Evolutionary conservation across 2,329 filamentous ascomycete genomes (phyloP), one percentile per base, ranked within the genome.

Genomic region (Scytalidium lignicola): DNA sequence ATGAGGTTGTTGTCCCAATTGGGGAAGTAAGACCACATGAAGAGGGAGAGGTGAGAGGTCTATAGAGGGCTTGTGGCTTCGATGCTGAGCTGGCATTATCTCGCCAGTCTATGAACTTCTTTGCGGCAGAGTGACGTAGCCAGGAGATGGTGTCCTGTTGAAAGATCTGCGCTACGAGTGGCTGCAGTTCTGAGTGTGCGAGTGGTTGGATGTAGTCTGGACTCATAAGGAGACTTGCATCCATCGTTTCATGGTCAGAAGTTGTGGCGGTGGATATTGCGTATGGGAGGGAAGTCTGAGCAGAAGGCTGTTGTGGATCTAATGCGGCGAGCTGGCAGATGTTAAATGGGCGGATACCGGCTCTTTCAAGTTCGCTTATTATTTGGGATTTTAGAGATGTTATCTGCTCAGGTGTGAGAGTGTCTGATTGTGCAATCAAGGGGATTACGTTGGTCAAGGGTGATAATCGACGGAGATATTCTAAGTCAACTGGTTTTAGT

Each of bases 181-280:
- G 67, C 4, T 67, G 61, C 2, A 97, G 78, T 50, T 97, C 91
- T 8, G 90, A 93, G 0, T 79, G 69, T 2, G 88, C 70, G 3
- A 96, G 74, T 1, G 92, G 92, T 53, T 89, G 85, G 13, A 93
- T 74, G 63, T 96, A 97, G 60, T 93, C 88, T 1, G 91, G 85
- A 49, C 85, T 90, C 92, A 97, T 97, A 17, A 97, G 76, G 0
- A 95, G 74, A 60, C 90, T 96, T 17, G 91, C 92, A 65, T 97
- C 92, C 85, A 97, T 95, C 41, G 78, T 82, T 37, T 96, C 89
- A 52, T 82, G 72, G 59, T 96, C 90, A 19, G 80, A 79, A 1
- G 78, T 80, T 20, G 80, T 74, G 12, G 80, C 79, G 18, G 87
- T 93, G 1, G 92, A 96, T 18, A 96, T 77, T 1, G 88, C 82